Evolutionary conservation across 2,329 filamentous ascomycete species (phyloP), one percentile per base, ranked within the genome.

Genomic region (Beauveria brongniartii): DNA sequence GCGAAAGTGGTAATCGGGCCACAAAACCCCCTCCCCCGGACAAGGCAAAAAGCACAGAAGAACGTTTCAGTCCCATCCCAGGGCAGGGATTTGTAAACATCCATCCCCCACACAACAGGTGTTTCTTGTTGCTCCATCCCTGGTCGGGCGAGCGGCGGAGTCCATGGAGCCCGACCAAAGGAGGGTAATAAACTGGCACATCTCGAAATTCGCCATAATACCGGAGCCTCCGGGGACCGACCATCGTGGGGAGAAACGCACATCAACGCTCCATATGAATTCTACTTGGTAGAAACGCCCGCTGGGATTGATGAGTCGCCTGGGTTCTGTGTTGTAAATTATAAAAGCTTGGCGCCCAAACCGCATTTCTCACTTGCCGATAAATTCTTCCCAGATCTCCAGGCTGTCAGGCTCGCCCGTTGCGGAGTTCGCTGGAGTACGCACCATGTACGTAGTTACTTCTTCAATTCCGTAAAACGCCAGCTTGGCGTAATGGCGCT

Each of bases 61-160:
- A 46, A n/a, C 16, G 24, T 55, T 34, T 24, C 53, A 40, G 22
- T 28, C 16, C 22, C 22, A n/a, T 53, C 50, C 50, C 20, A 26
- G 30, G 30, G 30, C 30, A 40, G 51, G 20, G 50, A 14, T n/a
- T 10, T 47, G 22, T 34, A 34, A 14, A 16, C 12, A 9, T 10
- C 2, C 34, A 9, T 43, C 41, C 30, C 53, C 12, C 34, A 5
- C 34, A 37, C 41, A 30, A 30, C 41, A 5, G 16, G 2, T 22
- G n/a, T 24, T 46, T 30, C 9, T 46, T 16, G 18, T 46, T 10
- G 30, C 53, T 55, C 53, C 53, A 46, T 55, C 53, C 53, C 26
- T 55, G 53, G 40, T 44, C 53, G 53, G 53, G 18, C 53, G 53
- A 55, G 53, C 53, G 53, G 53, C 53, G 26, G 22, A 24, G 47